Percentiles rank a stretch among this genome's conserved stretches.
These are phyloP conservation scores for Penicillium sumatraense DNA, from an alignment of 2,329 filamentous ascomycete genomes.

Conservation along the genomic window DNA sequence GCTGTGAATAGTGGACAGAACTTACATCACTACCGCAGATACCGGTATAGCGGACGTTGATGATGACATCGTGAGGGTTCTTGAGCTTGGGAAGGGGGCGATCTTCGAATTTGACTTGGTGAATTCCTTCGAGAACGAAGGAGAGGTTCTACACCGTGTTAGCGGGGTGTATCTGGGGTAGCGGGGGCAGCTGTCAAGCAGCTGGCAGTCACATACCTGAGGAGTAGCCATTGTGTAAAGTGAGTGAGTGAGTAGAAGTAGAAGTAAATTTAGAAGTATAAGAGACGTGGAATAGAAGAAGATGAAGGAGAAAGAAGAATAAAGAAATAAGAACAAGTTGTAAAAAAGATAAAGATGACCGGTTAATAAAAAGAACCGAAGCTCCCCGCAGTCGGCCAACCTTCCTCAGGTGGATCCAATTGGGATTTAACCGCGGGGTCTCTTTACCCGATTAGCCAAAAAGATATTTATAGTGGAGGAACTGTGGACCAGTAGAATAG, in stretches of 20 bases:
- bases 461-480: too few species aligned
- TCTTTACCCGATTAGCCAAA: constrained; percentile 23
- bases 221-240: constrained; percentile 22
- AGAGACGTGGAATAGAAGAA: neutral
- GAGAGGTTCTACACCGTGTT: constrained; percentile 91
- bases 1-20: neutral
- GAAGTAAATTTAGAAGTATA: neutral
- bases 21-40: constrained; percentile 84
- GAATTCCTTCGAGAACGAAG: constrained; percentile 78
- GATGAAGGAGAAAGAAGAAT: neutral
- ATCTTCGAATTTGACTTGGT: constrained; percentile 75
- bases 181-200: too few species aligned
- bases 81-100: constrained; percentile 72
- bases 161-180: neutral
- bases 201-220: constrained; percentile 18
- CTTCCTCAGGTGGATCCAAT: constrained; percentile 20
- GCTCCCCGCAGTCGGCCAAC: constrained; percentile 24
- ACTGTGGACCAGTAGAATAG: too few species aligned
- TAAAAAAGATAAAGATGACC: constrained; percentile 21
- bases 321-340: constrained; percentile 7
- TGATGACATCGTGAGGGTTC: constrained; percentile 74
- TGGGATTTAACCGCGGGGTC: constrained; percentile 22
- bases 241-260: constrained; percentile 3
- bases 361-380: constrained; percentile 24
- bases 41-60: constrained; percentile 82